Evolutionary conservation across 2,329 filamentous ascomycete genomes (phyloP).

Genomic region (Tricladium varicosporioides): DNA sequence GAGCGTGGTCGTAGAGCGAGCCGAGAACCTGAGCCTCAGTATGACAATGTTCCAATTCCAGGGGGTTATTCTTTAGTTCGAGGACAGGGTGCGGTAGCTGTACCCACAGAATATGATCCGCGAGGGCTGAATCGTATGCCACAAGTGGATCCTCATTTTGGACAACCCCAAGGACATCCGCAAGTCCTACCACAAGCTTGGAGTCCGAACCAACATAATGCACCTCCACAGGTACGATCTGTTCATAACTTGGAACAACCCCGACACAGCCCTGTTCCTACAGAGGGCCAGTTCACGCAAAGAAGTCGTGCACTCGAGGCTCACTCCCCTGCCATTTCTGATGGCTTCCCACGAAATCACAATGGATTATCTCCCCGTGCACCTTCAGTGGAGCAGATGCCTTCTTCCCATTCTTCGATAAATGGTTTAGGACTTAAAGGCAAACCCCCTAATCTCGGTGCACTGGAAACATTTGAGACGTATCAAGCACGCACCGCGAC

Average conservation of each 20-base stretch:
- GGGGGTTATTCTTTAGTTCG: slow-evolving; percentile 31
- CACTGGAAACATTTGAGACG: slow-evolving; percentile 9
- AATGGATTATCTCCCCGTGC: background rate
- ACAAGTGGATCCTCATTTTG: slow-evolving; percentile 11
- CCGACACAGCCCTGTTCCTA: background rate
- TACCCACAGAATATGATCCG: slow-evolving; percentile 29
- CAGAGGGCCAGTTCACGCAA: background rate
- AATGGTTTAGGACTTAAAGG: background rate
- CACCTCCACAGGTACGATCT: slow-evolving; percentile 2
- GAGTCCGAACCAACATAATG: background rate
- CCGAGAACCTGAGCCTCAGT: slow-evolving; percentile 30
- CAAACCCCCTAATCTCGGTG: slow-evolving; percentile 1
- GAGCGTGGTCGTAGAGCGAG: slow-evolving; percentile 20
- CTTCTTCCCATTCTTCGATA: background rate
- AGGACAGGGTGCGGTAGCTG: slow-evolving; percentile 26
- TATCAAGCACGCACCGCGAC: slow-evolving; percentile 6
- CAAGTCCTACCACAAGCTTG: no score
- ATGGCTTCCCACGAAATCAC: background rate
- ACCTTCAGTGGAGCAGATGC: background rate
- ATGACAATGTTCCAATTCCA: slow-evolving; percentile 34
- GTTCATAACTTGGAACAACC: background rate
- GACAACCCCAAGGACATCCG: no score
- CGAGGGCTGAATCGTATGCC: slow-evolving; percentile 20
- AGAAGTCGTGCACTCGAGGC: background rate
- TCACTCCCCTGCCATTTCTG: slow-evolving; percentile 1